These are phyloP conservation scores for Aquanectria penicillioides DNA, from an alignment of 2,329 filamentous ascomycete species.

Conservation along the genomic window DNA sequence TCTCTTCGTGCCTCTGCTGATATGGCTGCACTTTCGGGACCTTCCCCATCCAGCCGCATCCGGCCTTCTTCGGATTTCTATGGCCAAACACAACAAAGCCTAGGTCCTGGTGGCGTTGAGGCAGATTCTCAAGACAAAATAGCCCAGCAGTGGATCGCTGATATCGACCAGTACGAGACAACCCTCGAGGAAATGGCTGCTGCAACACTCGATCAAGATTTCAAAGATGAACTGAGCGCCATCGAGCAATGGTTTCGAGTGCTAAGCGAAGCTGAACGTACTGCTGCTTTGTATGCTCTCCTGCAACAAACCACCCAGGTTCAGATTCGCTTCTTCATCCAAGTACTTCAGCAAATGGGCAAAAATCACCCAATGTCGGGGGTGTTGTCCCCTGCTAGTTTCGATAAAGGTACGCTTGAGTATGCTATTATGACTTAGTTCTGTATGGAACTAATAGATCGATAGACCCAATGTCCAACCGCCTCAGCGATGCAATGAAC, in stretches of 20 bases:
- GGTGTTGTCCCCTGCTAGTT: conserved; percentile 91
- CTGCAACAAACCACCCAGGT: conserved; percentile 99
- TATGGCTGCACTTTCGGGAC: conserved; percentile 81
- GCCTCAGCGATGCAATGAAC: conserved; percentile 95
- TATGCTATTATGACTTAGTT: not conserved
- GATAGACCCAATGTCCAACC: conserved; percentile 94
- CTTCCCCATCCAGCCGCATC: conserved; percentile 80
- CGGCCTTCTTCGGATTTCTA: conserved; percentile 96
- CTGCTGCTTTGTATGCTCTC: conserved; percentile 92
- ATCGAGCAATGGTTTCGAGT: conserved; percentile 99
- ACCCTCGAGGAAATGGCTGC: conserved; percentile 99
- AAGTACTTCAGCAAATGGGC: conserved; percentile 98
- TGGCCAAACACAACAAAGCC: conserved; percentile 76
- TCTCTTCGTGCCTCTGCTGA: conserved; percentile 95
- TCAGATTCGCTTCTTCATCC: conserved; percentile 98
- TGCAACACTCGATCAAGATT: conserved; percentile 98
- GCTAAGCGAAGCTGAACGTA: conserved; percentile 94
- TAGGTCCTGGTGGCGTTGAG: conserved; percentile 75
- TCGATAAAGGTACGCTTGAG: conserved; percentile 92
- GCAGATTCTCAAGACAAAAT: conserved; percentile 89
- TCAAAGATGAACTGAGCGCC: conserved; percentile 98
- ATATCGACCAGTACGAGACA: conserved; percentile 99
- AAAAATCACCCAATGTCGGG: conserved; percentile 98
- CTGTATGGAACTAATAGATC: conserved; percentile 24
- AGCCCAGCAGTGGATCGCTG: conserved; percentile 97